Conservation (phyloP, 805 yeast species). For the Candida silvatica region DNA sequence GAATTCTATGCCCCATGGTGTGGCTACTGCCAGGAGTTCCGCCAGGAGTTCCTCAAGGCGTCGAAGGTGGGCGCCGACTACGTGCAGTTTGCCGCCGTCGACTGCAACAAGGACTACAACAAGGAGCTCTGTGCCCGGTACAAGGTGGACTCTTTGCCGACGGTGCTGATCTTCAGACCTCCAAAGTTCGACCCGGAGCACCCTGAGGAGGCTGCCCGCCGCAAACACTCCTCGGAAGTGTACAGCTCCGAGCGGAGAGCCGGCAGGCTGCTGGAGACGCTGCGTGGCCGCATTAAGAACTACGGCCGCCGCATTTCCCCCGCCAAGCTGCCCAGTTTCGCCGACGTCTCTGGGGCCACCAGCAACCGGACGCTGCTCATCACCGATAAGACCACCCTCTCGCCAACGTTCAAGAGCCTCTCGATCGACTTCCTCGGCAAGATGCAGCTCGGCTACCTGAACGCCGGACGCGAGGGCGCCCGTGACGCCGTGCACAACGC, state of each 20-base stretch:
- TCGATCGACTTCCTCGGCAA: constrained; percentile 60
- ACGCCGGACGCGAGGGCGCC: constrained; percentile 19
- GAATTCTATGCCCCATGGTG: constrained; percentile 98
- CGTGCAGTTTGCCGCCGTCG: constrained; percentile 69
- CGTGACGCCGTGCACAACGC: constrained; percentile 9
- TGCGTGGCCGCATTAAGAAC: constrained; percentile 53
- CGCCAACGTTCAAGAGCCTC: constrained; percentile 53
- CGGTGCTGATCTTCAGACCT: constrained; percentile 75
- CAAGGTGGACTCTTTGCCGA: constrained; percentile 74
- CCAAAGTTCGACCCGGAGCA: constrained; percentile 36
- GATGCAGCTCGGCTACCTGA: constrained; percentile 38
- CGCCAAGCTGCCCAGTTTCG: constrained; percentile 24
- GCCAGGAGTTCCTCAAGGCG: constrained; percentile 54
- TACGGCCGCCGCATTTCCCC: constrained; percentile 45
- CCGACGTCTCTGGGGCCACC: constrained; percentile 8
- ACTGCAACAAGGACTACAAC: constrained; percentile 70
- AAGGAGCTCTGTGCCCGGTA: constrained; percentile 60
- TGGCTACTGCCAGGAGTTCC: constrained; percentile 78
- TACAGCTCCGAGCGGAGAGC: constrained; percentile 56
- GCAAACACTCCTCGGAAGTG: constrained; percentile 30
- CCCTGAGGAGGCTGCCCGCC: constrained; percentile 3
- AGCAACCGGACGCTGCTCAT: constrained; percentile 40
- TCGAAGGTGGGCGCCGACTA: constrained; percentile 50
- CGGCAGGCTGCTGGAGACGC: constrained; percentile 44
- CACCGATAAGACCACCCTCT: constrained; percentile 37